Percentiles rank a stretch among this genome's conserved stretches.
Conservation (phyloP, 441 rosid species). For the Gossypium davidsonii region DNA sequence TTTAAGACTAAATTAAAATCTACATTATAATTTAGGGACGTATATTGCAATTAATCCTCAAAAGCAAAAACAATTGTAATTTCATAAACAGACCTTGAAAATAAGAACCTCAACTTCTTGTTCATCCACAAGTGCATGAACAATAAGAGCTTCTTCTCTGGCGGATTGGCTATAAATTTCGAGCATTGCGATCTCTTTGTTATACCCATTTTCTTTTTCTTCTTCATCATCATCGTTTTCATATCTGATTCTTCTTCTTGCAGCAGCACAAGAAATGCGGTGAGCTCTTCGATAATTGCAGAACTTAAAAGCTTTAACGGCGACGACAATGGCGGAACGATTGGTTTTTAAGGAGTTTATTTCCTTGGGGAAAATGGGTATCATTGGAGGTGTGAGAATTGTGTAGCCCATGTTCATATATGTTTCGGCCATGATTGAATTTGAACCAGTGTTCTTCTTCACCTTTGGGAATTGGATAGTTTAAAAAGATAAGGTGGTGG, state of each 20-base stretch:
- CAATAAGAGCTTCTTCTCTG: conserved; percentile 65
- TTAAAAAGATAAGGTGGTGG: background rate
- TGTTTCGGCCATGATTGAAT: conserved; percentile 24
- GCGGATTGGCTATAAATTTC: conserved; percentile 53
- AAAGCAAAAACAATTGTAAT: background rate
- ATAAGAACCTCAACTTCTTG: conserved; percentile 43
- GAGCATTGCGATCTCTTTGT: conserved; percentile 51
- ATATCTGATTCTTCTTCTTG: conserved; percentile 54
- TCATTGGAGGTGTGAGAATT: conserved; percentile 1
- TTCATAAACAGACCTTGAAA: conserved; percentile 42
- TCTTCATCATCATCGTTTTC: conserved; percentile 32
- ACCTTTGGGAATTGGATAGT: background rate
- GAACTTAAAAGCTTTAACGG: background rate
- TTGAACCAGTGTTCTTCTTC: background rate
- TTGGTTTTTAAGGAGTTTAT: background rate
- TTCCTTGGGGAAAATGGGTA: conserved; percentile 3
- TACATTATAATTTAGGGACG: too few species aligned
- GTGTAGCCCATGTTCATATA: conserved; percentile 9
- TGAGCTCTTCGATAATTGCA: background rate
- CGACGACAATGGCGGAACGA: background rate
- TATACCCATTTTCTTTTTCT: conserved; percentile 38
- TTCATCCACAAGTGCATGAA: conserved; percentile 53
- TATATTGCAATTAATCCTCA: background rate
- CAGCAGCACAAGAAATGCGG: conserved; percentile 27
- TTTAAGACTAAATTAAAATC: too few species aligned